A percentile compares a stretch with the other conserved stretches of the same genome.
These are phyloP conservation scores for Daldinia vernicosa DNA, from an alignment of 495 filamentous ascomycete species.

Conservation along the genomic window DNA sequence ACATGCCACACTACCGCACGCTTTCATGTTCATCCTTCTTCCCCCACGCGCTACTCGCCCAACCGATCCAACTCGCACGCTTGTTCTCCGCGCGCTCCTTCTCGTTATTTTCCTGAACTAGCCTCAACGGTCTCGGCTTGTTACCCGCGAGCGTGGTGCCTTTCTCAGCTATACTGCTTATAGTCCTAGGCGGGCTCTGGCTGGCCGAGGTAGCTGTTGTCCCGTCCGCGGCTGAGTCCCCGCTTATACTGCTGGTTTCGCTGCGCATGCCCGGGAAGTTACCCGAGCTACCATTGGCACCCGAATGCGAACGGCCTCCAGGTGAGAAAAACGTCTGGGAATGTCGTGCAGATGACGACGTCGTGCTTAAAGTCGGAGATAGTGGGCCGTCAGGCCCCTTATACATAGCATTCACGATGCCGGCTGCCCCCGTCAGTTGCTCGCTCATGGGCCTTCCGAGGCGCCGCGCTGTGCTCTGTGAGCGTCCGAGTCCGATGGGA, in stretches of 20 bases:
- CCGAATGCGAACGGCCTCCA: conserved; percentile 35
- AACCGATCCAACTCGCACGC: conserved; percentile 66
- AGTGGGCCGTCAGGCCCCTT: conserved; percentile 64
- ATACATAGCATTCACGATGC: conserved; percentile 86
- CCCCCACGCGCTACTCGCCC: conserved; percentile 54
- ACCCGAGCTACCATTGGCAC: conserved; percentile 49
- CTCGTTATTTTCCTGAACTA: conserved; percentile 74
- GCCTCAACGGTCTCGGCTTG: conserved; percentile 82
- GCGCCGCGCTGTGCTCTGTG: conserved; percentile 65
- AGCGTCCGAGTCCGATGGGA: conserved; percentile 69
- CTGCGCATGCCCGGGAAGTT: conserved; percentile 65
- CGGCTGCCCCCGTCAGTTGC: conserved; percentile 70
- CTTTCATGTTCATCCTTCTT: conserved; percentile 51
- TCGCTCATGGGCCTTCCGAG: conserved; percentile 73
- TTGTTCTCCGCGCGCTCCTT: conserved; percentile 54
- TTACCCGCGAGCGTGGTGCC: conserved; percentile 69
- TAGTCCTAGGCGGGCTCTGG: conserved; percentile 61
- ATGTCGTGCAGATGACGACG: conserved; percentile 51
- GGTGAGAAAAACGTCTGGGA: conserved; percentile 54
- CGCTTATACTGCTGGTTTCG: conserved; percentile 71
- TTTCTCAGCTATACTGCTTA: conserved; percentile 64
- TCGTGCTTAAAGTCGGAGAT: conserved; percentile 62
- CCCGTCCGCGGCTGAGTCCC: conserved; percentile 63
- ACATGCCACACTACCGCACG: conserved; percentile 21
- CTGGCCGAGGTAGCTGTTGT: conserved; percentile 59